A percentile compares a stretch with the other conserved stretches of the same genome.
Conservation (phyloP, 1,284 basidiomycete genomes). For the Melanopsichium pennsylvanicum region DNA sequence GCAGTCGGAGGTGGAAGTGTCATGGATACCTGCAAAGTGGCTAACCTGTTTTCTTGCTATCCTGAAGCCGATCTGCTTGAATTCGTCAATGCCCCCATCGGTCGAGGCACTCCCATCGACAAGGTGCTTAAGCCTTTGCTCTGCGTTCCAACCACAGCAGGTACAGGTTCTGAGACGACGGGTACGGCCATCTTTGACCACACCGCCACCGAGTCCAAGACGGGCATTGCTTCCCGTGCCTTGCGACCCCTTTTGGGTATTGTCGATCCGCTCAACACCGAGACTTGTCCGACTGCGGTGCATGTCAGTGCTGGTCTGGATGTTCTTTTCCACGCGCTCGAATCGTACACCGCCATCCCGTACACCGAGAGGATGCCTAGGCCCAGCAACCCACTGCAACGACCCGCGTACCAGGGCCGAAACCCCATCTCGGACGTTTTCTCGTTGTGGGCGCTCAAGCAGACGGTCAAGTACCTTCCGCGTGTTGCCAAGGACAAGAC, state of each 20-base stretch:
- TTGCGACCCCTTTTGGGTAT: slow-evolving; percentile 89
- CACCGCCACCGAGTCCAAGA: slow-evolving; percentile 78
- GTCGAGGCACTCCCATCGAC: slow-evolving; percentile 85
- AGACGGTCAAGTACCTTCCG: slow-evolving; percentile 88
- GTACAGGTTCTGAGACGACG: slow-evolving; percentile 86
- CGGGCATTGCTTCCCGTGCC: slow-evolving; percentile 90
- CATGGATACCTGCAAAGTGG: slow-evolving; percentile 90
- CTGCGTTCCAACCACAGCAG: slow-evolving; percentile 93
- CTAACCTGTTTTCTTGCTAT: slow-evolving; percentile 82
- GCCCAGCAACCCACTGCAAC: slow-evolving; percentile 84
- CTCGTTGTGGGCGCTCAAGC: slow-evolving; percentile 89
- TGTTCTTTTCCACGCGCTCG: slow-evolving; percentile 88
- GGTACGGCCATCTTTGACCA: slow-evolving; percentile 97
- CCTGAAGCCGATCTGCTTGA: slow-evolving; percentile 85
- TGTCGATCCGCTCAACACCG: slow-evolving; percentile 83
- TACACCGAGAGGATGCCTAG: slow-evolving; percentile 88
- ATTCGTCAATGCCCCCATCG: slow-evolving; percentile 95
- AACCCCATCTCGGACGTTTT: slow-evolving; percentile 96
- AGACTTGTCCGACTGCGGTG: slow-evolving; percentile 75
- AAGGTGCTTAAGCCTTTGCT: slow-evolving; percentile 83
- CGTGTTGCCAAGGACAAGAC: slow-evolving; percentile 78
- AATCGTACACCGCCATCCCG: slow-evolving; percentile 70
- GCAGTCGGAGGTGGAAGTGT: slow-evolving; percentile 89
- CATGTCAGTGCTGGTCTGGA: slow-evolving; percentile 92
- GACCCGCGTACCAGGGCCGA: slow-evolving; percentile 91